phyloP scores from a whole-genome alignment of 352 stramenopile species.

The Globisporangium recalcitrans region DNA sequence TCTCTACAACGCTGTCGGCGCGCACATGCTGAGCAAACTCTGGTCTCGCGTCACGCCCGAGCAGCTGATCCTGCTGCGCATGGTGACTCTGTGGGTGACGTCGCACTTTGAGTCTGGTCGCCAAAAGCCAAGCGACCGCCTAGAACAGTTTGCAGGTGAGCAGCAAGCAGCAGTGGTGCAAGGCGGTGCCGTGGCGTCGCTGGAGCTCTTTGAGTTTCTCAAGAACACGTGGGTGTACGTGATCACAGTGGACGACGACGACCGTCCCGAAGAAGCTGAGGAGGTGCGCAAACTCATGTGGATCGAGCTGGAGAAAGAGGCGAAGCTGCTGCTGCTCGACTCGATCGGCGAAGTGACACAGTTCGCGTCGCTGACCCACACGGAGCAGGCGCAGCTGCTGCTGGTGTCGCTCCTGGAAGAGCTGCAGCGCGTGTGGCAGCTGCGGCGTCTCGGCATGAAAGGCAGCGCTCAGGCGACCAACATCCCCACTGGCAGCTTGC shows the following conservation, averaged over 20 bases:
- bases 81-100: slow-evolving; percentile 66
- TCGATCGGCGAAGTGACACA: slow-evolving; percentile 59
- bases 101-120: slow-evolving; percentile 10
- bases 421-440: slow-evolving; percentile 52
- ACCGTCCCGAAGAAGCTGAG: slow-evolving; percentile 53
- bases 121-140: slow-evolving; percentile 6
- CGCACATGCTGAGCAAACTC: slow-evolving; percentile 68
- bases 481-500: slow-evolving; percentile 11
- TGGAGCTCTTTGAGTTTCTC: slow-evolving; percentile 41
- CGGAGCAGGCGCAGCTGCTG: slow-evolving; percentile 16
- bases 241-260: slow-evolving; percentile 37
- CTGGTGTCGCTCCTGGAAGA: slow-evolving; percentile 48
- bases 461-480: slow-evolving; percentile 12
- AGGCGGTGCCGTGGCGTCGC: slow-evolving; percentile 4
- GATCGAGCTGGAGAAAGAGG: slow-evolving; percentile 68
- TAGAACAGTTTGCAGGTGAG: no score
- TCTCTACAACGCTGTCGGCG: slow-evolving; percentile 68
- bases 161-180: slow-evolving; percentile 7
- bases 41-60: slow-evolving; percentile 80
- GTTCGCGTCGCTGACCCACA: slow-evolving; percentile 2
- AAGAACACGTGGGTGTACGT: slow-evolving; percentile 51
- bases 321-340: slow-evolving; percentile 70
- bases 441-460: slow-evolving; percentile 23
- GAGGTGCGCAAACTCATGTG: slow-evolving; percentile 64
- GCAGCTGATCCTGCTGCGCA: slow-evolving; percentile 72